Conservation (phyloP, 139 green algal genomes). For the Raphidocelis subcapitata region DNA sequence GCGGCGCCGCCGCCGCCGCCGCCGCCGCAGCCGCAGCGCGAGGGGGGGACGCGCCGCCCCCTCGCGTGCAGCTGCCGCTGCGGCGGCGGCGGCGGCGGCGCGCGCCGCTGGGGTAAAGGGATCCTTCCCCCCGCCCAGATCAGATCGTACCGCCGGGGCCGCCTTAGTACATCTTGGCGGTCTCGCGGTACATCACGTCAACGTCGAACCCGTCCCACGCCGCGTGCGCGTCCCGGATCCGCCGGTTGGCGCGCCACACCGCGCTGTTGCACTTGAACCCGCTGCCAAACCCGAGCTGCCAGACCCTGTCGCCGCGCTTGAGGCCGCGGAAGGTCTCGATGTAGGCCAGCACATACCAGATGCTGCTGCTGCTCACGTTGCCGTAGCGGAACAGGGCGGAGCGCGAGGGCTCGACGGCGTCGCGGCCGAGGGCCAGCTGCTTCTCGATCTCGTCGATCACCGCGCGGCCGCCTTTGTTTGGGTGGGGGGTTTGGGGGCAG, state of each 20-base stretch:
- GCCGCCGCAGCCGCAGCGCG: too few species aligned
- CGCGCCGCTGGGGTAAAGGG: too few species aligned
- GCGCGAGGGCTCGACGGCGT: slow-evolving; percentile 71
- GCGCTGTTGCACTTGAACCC: slow-evolving; percentile 97
- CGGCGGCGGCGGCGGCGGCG: too few species aligned
- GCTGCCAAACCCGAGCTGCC: slow-evolving; percentile 91
- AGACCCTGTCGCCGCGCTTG: slow-evolving; percentile 71
- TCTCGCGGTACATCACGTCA: background rate
- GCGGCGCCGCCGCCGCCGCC: too few species aligned
- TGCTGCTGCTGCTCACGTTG: slow-evolving; percentile 79
- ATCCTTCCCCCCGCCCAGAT: too few species aligned
- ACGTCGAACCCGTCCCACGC: background rate
- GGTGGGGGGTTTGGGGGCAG: too few species aligned
- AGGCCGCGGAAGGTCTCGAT: slow-evolving; percentile 73
- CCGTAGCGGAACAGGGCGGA: slow-evolving; percentile 84
- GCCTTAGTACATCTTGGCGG: background rate
- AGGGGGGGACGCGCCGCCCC: too few species aligned
- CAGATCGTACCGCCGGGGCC: too few species aligned
- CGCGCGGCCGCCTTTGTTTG: slow-evolving; percentile 69
- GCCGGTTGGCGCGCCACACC: slow-evolving; percentile 78
- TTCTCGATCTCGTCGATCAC: slow-evolving; percentile 97
- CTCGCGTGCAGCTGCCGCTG: too few species aligned
- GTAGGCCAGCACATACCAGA: slow-evolving; percentile 82
- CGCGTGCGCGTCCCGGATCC: slow-evolving; percentile 23
- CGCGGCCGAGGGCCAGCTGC: slow-evolving; percentile 71